Evolutionary conservation across 768 basidiomycete genomes (phyloP).

Genomic region (Leucocoprinus birnbaumii): DNA sequence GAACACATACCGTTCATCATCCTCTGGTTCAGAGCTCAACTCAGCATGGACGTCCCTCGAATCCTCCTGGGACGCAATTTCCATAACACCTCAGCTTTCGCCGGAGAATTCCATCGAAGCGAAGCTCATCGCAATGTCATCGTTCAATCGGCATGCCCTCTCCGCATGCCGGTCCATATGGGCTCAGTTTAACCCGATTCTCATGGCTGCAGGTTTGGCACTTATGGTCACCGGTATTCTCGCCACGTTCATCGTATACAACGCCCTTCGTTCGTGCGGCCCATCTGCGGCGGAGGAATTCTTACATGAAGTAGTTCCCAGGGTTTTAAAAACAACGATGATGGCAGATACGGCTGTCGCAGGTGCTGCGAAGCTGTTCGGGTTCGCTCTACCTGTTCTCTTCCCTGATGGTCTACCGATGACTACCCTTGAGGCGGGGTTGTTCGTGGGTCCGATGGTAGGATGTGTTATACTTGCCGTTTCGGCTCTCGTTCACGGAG

Average conservation of each 20-base stretch:
- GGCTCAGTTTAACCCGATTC: constrained; percentile 87
- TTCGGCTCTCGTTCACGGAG: not conserved
- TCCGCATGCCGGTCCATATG: constrained; percentile 80
- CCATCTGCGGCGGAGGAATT: not conserved
- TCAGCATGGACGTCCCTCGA: constrained; percentile 43
- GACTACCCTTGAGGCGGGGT: not conserved
- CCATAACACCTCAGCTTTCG: constrained; percentile 38
- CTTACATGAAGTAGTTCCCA: not conserved
- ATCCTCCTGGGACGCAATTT: constrained; percentile 22
- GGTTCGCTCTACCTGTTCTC: not conserved
- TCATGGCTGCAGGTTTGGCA: constrained; percentile 73
- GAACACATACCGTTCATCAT: constrained; percentile 66
- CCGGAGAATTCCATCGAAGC: constrained; percentile 22
- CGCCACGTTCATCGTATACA: constrained; percentile 54
- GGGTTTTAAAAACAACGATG: not conserved
- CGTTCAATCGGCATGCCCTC: constrained; percentile 62
- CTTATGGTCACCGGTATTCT: constrained; percentile 56
- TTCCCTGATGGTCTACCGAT: not conserved
- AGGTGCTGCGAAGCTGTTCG: not conserved
- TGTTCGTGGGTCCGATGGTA: constrained; percentile 4
- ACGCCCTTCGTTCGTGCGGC: constrained; percentile 29
- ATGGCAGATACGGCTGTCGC: not conserved
- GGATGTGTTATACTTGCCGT: not conserved
- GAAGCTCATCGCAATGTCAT: constrained; percentile 35
- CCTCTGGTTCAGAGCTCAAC: constrained; percentile 73